Evolutionary conservation across 768 basidiomycete genomes (phyloP), one percentile per base, ranked within the genome.

Genomic region (Suillus discolor): DNA sequence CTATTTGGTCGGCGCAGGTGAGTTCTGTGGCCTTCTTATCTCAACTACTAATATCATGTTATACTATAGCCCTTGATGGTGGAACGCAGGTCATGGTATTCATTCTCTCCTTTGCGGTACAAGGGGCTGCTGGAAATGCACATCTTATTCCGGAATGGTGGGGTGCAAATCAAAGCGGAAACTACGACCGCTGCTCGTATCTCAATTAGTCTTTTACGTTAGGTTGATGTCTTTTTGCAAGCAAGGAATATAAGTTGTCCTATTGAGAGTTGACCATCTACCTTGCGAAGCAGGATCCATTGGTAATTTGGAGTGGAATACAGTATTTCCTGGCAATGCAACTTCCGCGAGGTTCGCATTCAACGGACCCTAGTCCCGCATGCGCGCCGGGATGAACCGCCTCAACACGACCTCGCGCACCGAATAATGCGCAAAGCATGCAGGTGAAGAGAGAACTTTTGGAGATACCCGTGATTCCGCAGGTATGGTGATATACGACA

Each of bases 401-500:
- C 93, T 83, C 1, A 97, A 74, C 2, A 89, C 85, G 3, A 98
- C 92, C 74, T 99, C 97, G 51, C 91, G 81, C 7, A 99, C 83
- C 6, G 89, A 88, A 71, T 94, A 97, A 63, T 90, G 83, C 47
- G 85, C 76, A 20, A 97, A 79, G 73, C 89, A 92, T 7, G 88
- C 89, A 4, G 96, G 96, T 0, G 91, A 87, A 6, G 82, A 76
- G 18, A 94, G 80, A 2, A 86, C 72, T 18, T 84, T 78, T 7
- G 75, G 67, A 2, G 86, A 80, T 1, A 90, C 68, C 6, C 87
- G 83, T 5, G 86, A 86, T 38, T 82, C 80, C 0, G 96, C 85
- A 0, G 97, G 97, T 57, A 99, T 97, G 1, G 93, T 96, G 60
- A 99, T 92, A 68, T 98, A 97, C 31, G 91, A 85, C 36, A 99